Base-by-base conservation (phyloP, 2,329 filamentous ascomycete genomes). In the Westerdykella sp. region DNA sequence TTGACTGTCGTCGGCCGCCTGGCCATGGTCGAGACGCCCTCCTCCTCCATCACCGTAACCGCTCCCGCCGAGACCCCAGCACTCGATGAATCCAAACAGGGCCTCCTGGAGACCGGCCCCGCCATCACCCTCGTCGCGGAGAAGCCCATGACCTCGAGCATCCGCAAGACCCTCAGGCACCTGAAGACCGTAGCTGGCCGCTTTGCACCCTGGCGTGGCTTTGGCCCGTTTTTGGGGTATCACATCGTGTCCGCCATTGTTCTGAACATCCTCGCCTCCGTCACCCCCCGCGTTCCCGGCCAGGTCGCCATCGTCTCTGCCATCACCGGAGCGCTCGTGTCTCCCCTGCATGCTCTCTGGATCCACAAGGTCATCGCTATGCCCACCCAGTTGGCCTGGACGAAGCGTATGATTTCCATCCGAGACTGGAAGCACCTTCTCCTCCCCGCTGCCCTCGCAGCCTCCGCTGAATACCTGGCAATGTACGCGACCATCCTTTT, bases 321-420 rank as follows among this genome's bases (percentile, higher is more conserved):
- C 39, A 44, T 84, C 34, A 73, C 79, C 21, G 74, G 78, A 40
- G 65, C 91, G 16, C 65, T 77, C 15, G 72, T 86, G 25, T 78
- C 84, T 31, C 84, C 84, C 57, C 66, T 91, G 46, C 78, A 80
- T 63, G 78, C 90, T 53, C 77, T 80, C 41, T 95, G 89, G 88
- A 86, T 89, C 3, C 88, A 95, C 62, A 83, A 86, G 57, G 80
- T 95, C 62, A 89, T 96, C 60, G 83, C 87, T 2, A 74, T 80
- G 41, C 80, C 81, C 5, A 83, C 78, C 44, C 60, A 73, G 38
- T 77, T 78, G 63, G 71, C 70, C 37, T 60, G 67, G 54, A 88
- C 84, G 73, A 71, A 76, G 57, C 84, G 87, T 44, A 76, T 95
- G 40, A 83, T 85, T 13, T 69, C 80, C 37, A 79, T 81, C 63